A percentile compares a stretch with the other conserved stretches of the same genome.
These are phyloP conservation scores for Hibiscus tridactylites DNA, from an alignment of 345 rosid genomes.

Conservation along the genomic window DNA sequence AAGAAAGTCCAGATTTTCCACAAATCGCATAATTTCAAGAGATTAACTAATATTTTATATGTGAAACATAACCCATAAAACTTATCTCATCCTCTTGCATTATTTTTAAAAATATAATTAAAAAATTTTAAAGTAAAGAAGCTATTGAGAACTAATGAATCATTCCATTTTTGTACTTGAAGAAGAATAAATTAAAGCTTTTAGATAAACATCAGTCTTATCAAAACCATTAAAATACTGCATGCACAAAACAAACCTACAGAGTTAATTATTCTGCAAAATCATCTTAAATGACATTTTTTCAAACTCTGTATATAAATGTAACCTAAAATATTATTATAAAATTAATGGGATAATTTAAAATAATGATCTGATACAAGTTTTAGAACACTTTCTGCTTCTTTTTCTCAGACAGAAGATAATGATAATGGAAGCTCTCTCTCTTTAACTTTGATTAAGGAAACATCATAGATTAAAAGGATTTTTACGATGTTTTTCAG, in stretches of 20 bases:
- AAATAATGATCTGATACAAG: conserved; percentile 31
- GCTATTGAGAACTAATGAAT: not conserved
- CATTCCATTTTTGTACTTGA: conserved; percentile 10
- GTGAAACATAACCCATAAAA: not conserved
- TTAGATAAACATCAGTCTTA: not conserved
- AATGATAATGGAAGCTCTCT: not conserved
- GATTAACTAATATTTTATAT: not conserved
- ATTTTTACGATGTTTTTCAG: not conserved
- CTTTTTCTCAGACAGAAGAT: conserved; percentile 31
- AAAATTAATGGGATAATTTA: conserved; percentile 25
- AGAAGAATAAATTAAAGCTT: conserved; percentile 4
- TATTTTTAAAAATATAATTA: not conserved
- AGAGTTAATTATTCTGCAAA: conserved; percentile 9
- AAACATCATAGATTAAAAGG: not conserved
- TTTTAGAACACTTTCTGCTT: conserved; percentile 35
- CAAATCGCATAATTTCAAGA: not conserved
- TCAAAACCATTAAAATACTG: not conserved
- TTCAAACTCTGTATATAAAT: not conserved
- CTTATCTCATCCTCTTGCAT: not conserved
- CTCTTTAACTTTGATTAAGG: not conserved
- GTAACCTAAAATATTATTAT: conserved; percentile 7
- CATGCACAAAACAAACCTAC: not conserved
- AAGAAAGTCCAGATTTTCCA: conserved; percentile 17
- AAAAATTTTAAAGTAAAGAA: not conserved
- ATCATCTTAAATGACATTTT: not conserved